These are phyloP conservation scores for Candida odintsovae DNA, from an alignment of 805 yeast genomes.

Conservation along the genomic window DNA sequence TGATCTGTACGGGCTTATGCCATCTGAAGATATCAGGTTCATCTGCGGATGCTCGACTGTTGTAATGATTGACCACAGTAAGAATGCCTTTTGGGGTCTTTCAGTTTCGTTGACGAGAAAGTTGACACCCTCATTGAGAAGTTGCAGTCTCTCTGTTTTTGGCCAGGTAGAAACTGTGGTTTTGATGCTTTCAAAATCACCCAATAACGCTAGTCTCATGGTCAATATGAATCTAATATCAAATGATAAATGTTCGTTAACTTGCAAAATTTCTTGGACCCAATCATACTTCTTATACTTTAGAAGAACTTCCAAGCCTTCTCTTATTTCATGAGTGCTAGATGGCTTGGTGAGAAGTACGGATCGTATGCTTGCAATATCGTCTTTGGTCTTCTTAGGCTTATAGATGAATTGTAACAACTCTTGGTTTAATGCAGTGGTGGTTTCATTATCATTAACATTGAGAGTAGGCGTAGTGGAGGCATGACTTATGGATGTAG, in stretches of 20 bases:
- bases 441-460: not conserved
- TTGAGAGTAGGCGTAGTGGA: not conserved
- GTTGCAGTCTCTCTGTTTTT: not conserved
- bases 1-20: not conserved
- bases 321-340: constrained; percentile 1
- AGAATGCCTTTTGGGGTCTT: constrained; percentile 1
- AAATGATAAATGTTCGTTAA: not conserved
- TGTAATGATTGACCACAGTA: constrained; percentile 1
- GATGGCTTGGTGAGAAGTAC: not conserved
- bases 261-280: constrained; percentile 4
- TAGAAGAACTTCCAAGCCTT: constrained; percentile 5
- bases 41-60: not conserved
- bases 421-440: not conserved
- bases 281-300: constrained; percentile 8
- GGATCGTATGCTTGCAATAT: constrained; percentile 1
- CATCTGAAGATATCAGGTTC: not conserved
- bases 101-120: not conserved
- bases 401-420: not conserved
- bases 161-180: not conserved
- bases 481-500: not conserved
- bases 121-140: not conserved
- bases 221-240: not conserved
- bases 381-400: not conserved
- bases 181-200: not conserved
- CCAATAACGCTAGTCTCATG: not conserved